These are phyloP conservation scores for Stramenopiles sp. DNA, from an alignment of 352 stramenopile genomes.

Conservation along the genomic window DNA sequence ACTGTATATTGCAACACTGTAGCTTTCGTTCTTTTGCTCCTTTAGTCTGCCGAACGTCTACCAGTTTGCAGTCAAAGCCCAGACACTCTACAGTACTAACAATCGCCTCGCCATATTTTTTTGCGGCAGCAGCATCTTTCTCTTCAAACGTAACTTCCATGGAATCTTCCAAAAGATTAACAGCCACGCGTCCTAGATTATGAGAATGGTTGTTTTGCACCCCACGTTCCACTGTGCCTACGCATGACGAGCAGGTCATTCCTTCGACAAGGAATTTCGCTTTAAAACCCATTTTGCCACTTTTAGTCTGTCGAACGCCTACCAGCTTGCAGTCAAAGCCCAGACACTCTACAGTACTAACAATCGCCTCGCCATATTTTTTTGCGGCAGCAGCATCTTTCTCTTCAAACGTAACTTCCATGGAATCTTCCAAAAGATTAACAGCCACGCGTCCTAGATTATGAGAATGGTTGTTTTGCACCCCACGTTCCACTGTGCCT, in stretches of 20 bases:
- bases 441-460: not conserved
- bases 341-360: not conserved
- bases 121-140: not conserved
- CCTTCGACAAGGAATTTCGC: slow-evolving; percentile 34
- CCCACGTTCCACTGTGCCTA: slow-evolving; percentile 40
- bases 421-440: not conserved
- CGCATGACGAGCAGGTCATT: slow-evolving; percentile 43
- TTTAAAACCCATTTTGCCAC: not conserved
- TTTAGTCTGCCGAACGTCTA: not conserved
- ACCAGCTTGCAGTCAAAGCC: not conserved
- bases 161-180: not conserved
- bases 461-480: slow-evolving; percentile 16
- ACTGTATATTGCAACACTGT: not conserved
- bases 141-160: not conserved
- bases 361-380: not conserved
- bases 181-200: not conserved
- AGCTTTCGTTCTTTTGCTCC: not conserved
- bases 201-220: slow-evolving; percentile 19
- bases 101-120: not conserved
- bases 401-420: not conserved
- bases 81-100: not conserved
- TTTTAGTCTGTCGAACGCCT: not conserved
- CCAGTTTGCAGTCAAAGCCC: not conserved
- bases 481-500: slow-evolving; percentile 39
- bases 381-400: not conserved